Evolutionary conservation across 2,329 filamentous ascomycete genomes (phyloP), one percentile per base, ranked within the genome.

Genomic region (Aspergillus sp.): DNA sequence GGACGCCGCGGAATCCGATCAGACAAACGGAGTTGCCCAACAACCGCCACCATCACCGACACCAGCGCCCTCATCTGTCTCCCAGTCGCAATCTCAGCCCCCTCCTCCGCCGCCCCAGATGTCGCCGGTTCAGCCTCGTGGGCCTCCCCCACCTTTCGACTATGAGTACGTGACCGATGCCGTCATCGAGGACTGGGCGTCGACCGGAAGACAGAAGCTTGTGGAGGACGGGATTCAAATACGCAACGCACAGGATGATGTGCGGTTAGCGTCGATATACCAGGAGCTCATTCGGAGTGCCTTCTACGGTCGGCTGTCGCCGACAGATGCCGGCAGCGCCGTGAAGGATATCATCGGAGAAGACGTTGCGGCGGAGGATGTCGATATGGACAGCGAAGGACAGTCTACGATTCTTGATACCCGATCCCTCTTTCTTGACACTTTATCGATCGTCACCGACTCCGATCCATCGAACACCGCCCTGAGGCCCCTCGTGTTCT

Each of bases 241-340:
- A 45, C 82, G 85, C 61, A 75, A 82, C 32, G 81, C 88, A 58
- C 84, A 88, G 59, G 87, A 95, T 64, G 76, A 82, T 6, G 78
- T 87, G 43, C 83, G 85, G 52, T 76, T 96, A 34, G 85, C 87
- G 25, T 81, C 81, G 13, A 76, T 96, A 19, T 91, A 92, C 61
- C 90, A 96, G 73, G 94, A 99, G 69, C 82, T 97, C 34, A 82
- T 94, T 32, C 85, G 87, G 56, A 85, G 89, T 31, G 86, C 87
- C 16, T 74, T 95, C 11, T 86, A 91, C 64, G 81, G 80, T 40
- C 82, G 86, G 45, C 72, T 97, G 43, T 78, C 82, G 36, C 78
- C 89, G 2, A 68, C 72, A 5, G 88, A 92, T 62, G 86, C 89
- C 45, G 93, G 92, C 21, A 76, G 73, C 17, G 82, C 86, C 51